Conservation (phyloP, 164 flowering plant species). For the Aristolochia fimbriata region DNA sequence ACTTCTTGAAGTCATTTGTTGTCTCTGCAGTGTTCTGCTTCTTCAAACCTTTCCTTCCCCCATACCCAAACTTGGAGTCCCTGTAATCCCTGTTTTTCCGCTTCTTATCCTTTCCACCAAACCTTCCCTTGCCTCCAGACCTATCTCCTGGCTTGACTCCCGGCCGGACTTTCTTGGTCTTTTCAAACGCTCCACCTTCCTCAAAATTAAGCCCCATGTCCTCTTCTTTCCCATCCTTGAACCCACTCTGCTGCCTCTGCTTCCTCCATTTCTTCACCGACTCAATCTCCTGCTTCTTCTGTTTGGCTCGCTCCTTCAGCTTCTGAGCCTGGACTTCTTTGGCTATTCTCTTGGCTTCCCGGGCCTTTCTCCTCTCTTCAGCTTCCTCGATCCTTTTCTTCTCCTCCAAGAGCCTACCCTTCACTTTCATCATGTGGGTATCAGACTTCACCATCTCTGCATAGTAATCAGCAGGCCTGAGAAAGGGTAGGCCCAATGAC, state of each 20-base stretch:
- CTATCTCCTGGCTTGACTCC: conserved; percentile 79
- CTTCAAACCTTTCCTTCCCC: conserved; percentile 67
- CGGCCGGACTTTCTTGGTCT: conserved; percentile 51
- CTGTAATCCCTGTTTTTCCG: conserved; percentile 24
- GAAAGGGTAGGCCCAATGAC: conserved; percentile 62
- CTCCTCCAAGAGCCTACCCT: conserved; percentile 62
- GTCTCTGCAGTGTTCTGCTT: conserved; percentile 80
- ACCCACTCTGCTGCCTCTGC: conserved; percentile 77
- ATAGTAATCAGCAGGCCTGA: conserved; percentile 83
- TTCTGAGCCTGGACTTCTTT: conserved; percentile 83
- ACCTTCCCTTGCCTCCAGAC: conserved; percentile 57
- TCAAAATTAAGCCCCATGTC: conserved; percentile 41
- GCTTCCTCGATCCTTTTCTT: conserved; percentile 75
- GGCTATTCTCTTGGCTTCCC: conserved; percentile 67
- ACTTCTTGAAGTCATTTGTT: conserved; percentile 45
- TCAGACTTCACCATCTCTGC: conserved; percentile 94
- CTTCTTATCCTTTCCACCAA: conserved; percentile 22
- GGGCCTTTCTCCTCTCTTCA: conserved; percentile 83
- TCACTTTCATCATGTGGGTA: conserved; percentile 76
- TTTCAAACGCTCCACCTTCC: conserved; percentile 56
- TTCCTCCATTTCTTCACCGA: conserved; percentile 94
- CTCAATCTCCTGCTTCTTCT: conserved; percentile 73
- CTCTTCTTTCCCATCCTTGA: conserved; percentile 23
- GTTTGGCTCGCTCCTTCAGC: conserved; percentile 68
- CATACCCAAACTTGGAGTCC: conserved; percentile 43